Conservation (phyloP, 108 stramenopile genomes). For the Aureococcus anophagefferens region DNA sequence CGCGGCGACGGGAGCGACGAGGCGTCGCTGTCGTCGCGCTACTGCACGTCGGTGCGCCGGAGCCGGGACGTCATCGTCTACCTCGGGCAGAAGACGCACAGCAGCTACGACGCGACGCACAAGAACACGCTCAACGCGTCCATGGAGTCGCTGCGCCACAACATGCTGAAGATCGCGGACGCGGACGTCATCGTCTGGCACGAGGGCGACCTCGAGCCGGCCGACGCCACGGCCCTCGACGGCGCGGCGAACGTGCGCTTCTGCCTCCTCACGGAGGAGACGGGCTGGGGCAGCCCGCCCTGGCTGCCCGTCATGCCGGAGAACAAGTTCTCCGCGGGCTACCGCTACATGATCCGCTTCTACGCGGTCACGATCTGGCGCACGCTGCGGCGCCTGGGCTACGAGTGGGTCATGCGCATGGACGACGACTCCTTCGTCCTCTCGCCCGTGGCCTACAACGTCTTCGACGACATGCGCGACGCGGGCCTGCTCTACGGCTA, state of each 20-base stretch:
- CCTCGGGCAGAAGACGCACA: neutral
- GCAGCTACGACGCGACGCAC: neutral
- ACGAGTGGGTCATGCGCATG: conserved; percentile 60
- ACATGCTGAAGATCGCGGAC: neutral
- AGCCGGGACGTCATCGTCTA: neutral
- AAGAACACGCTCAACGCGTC: neutral
- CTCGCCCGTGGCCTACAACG: conserved; percentile 53
- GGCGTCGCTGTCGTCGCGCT: too few species aligned
- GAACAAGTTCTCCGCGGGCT: conserved; percentile 12
- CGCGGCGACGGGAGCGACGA: too few species aligned
- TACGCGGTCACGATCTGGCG: conserved; percentile 60
- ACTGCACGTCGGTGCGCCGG: neutral
- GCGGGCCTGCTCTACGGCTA: neutral
- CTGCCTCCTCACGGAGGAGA: neutral
- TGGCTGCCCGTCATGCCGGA: neutral
- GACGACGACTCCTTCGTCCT: conserved; percentile 69
- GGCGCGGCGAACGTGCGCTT: neutral
- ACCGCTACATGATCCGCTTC: conserved; percentile 65
- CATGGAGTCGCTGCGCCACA: neutral
- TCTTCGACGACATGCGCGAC: conserved; percentile 55
- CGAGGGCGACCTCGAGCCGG: neutral
- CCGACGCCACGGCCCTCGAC: neutral
- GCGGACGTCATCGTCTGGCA: neutral
- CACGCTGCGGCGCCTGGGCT: conserved; percentile 39
- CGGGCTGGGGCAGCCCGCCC: neutral